phyloP scores from a whole-genome alignment of 768 basidiomycete species.

The Lactarius sp. region DNA sequence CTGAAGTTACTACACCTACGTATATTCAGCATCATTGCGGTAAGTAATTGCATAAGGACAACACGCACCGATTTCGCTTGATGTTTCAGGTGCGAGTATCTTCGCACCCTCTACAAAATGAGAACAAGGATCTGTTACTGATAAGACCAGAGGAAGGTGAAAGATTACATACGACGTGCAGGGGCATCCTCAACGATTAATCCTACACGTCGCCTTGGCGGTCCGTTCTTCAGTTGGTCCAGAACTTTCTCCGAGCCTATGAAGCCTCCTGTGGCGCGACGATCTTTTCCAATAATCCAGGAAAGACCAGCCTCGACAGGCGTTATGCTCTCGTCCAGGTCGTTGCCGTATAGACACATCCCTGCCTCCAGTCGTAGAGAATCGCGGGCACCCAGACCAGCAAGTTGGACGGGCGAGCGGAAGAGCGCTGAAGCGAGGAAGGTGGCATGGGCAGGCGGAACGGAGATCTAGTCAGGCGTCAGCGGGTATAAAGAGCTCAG shows the following conservation, averaged over 20 bases:
- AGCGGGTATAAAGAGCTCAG: not conserved
- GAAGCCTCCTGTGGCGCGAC: constrained; percentile 65
- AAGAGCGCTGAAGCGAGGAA: constrained; percentile 63
- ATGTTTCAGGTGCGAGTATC: constrained; percentile 53
- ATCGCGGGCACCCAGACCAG: constrained; percentile 90
- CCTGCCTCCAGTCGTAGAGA: constrained; percentile 94
- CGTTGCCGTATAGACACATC: constrained; percentile 94
- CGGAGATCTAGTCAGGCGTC: constrained; percentile 60
- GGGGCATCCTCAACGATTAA: constrained; percentile 79
- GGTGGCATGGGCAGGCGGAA: constrained; percentile 72
- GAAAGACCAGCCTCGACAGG: constrained; percentile 88
- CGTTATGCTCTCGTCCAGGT: constrained; percentile 79
- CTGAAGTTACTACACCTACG: constrained; percentile 78
- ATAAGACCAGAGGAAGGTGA: not conserved
- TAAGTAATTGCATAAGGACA: not conserved
- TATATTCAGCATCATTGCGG: not conserved
- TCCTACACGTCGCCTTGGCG: constrained; percentile 73
- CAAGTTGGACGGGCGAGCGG: constrained; percentile 66
- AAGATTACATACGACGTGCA: constrained; percentile 60
- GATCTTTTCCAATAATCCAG: constrained; percentile 92
- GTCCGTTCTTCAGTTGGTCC: constrained; percentile 75
- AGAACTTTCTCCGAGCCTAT: constrained; percentile 73
- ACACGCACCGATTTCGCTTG: constrained; percentile 56
- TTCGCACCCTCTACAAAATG: constrained; percentile 63
- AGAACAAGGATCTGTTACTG: constrained; percentile 7